Percentiles rank a stretch among this genome's conserved stretches.
These are phyloP conservation scores for Irpex sp. DNA, from an alignment of 1,284 basidiomycete species.

Conservation along the genomic window DNA sequence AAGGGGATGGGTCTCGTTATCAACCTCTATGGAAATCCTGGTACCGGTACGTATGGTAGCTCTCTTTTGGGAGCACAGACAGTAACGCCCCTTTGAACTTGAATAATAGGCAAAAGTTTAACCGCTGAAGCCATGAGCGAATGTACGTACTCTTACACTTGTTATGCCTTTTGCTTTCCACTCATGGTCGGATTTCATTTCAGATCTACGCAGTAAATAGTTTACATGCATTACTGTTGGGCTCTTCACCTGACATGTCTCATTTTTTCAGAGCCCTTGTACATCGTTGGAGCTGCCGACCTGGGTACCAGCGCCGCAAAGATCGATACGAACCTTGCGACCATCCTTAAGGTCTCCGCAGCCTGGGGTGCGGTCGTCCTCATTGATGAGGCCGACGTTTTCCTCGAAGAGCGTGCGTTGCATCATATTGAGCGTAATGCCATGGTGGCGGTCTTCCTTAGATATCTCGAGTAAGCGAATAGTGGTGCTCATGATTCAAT, in stretches of 20 bases:
- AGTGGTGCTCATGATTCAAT: background rate
- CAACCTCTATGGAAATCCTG: constrained; percentile 60
- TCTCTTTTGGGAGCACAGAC: background rate
- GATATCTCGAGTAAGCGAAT: constrained; percentile 25
- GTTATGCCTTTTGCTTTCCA: background rate
- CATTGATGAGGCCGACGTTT: constrained; percentile 56
- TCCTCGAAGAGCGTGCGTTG: constrained; percentile 59
- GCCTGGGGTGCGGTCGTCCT: constrained; percentile 63
- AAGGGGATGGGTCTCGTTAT: constrained; percentile 58
- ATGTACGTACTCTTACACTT: constrained; percentile 17
- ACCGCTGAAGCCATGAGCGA: constrained; percentile 52
- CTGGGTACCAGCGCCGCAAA: constrained; percentile 48
- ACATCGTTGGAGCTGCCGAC: constrained; percentile 60
- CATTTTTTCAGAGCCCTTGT: constrained; percentile 34
- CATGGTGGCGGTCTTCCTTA: constrained; percentile 53
- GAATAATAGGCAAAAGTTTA: constrained; percentile 35
- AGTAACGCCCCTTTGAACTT: background rate
- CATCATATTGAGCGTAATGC: constrained; percentile 60
- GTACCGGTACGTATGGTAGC: constrained; percentile 31
- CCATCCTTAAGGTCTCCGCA: constrained; percentile 43
- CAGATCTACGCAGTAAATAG: constrained; percentile 26
- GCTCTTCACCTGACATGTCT: constrained; percentile 45
- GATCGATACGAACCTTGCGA: constrained; percentile 22
- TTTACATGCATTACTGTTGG: background rate
- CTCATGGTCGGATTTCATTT: background rate